Base-by-base conservation (phyloP, 2,329 filamentous ascomycete species). In the Grosmannia clavigera region DNA sequence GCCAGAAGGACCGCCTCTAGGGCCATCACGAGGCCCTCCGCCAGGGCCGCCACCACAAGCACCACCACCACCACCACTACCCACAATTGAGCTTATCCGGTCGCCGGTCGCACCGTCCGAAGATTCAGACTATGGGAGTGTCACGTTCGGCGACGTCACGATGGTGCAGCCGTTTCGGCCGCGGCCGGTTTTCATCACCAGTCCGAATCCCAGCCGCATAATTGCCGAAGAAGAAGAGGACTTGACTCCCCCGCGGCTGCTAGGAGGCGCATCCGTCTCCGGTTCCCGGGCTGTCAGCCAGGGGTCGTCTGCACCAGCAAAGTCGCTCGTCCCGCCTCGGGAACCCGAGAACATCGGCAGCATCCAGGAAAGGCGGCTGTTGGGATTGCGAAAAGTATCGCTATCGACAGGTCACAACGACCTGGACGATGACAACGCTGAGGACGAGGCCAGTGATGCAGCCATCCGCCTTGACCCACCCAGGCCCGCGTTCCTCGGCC, bases 121-220 rank as follows among this genome's bases (percentile, higher is more conserved):
- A 12, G 61, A 64, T 27, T 62, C 63, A 11, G 64, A 65, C 9
- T 19, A 64, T 1, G 63, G 64, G 25, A 65, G 63, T 33, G 61
- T 65, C 33, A 59, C 58, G 3, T 57, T 64, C 55, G 61, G 61
- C 31, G 59, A 62, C 31, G 56, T 63, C 12, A 64, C 64, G 0
- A 64, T 63, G 4, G 64, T 60, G 1, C 59, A 65, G 57, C 64
- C 63, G 16, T 63, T 61, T 48, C 59, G 61, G 55, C 64, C 64
- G 7, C 57, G 60, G 35, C 64, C 61, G 3, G 63, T 65, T 9
- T 65, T 64, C 12, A 64, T 65, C 35, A 54, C 60, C 52, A 61
- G 58, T n/a, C 53, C 59, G 22, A 56, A 57, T 54, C 64, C 59
- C 22, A 64, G 58, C 58, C 53, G 58, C 22, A 22, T 35, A 6